These are phyloP conservation scores for Volvariella volvacea DNA, from an alignment of 1,284 basidiomycete genomes.

Conservation along the genomic window DNA sequence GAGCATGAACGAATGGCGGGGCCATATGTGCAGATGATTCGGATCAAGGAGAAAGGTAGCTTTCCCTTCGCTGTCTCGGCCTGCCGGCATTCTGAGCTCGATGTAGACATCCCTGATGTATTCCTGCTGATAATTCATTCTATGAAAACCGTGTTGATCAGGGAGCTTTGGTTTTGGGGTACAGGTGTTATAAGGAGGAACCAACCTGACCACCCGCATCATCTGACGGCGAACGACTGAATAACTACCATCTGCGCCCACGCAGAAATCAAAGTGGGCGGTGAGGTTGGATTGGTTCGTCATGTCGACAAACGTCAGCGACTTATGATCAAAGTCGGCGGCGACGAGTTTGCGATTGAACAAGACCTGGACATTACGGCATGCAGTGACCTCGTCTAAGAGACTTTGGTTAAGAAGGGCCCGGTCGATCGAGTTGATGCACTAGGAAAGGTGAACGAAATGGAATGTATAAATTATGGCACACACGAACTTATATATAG, in stretches of 20 bases:
- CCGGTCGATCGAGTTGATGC: conserved; percentile 91
- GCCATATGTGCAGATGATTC: conserved; percentile 98
- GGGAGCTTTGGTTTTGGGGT: conserved; percentile 16
- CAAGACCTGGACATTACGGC: conserved; percentile 61
- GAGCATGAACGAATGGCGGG: conserved; percentile 96
- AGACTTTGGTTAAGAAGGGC: conserved; percentile 82
- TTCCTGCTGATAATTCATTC: conserved; percentile 91
- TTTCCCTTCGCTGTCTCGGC: conserved; percentile 52
- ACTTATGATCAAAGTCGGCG: conserved; percentile 68
- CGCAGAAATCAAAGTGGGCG: conserved; percentile 71
- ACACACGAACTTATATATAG: conserved; percentile 6
- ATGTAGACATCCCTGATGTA: conserved; percentile 96
- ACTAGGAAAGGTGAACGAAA: conserved; percentile 39
- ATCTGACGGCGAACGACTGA: conserved; percentile 80
- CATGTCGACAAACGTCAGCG: conserved; percentile 42
- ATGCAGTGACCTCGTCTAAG: conserved; percentile 61
- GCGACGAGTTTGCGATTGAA: conserved; percentile 79
- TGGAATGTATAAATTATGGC: conserved; percentile 14
- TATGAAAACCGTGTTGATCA: conserved; percentile 26
- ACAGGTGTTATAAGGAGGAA: conserved; percentile 19
- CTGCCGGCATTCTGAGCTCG: conserved; percentile 92
- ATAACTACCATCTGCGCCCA: conserved; percentile 89
- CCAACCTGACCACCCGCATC: conserved; percentile 85
- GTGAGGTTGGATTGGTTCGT: conserved; percentile 36
- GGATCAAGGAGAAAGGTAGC: conserved; percentile 81